Evolutionary conservation across 495 filamentous ascomycete genomes (phyloP).

Genomic region (Pseudotulostoma volvatum): DNA sequence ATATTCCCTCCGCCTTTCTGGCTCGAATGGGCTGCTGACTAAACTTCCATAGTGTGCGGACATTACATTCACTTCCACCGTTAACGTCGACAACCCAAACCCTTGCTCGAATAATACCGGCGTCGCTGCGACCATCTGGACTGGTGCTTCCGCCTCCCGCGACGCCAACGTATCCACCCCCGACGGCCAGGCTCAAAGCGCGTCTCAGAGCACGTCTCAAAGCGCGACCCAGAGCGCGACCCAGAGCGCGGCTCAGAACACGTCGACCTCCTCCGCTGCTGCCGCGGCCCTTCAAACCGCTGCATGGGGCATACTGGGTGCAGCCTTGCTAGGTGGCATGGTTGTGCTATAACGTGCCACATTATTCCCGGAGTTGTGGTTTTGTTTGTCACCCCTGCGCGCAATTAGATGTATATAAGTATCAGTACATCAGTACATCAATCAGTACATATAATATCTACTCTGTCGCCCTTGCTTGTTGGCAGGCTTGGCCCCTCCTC

Average conservation of each 20-base stretch:
- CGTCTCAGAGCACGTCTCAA: constrained; percentile 14
- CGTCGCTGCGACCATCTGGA: constrained; percentile 19
- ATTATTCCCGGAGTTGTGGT: no score
- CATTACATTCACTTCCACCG: constrained; percentile 34
- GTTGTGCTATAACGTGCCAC: constrained; percentile 18
- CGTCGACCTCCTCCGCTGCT: constrained; percentile 12
- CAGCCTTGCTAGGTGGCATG: constrained; percentile 15
- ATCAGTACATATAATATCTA: no score
- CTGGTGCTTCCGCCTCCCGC: constrained; percentile 16
- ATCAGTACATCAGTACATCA: no score
- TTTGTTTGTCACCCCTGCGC: no score
- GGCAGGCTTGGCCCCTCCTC: no score
- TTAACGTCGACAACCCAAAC: constrained; percentile 15
- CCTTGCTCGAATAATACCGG: constrained; percentile 38
- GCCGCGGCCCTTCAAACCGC: constrained; percentile 18
- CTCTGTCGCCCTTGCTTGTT: no score
- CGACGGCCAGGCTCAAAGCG: constrained; percentile 13
- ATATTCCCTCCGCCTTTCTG: not conserved
- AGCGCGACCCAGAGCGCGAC: constrained; percentile 38
- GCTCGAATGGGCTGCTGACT: constrained; percentile 1
- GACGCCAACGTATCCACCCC: constrained; percentile 24
- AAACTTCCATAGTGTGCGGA: constrained; percentile 37
- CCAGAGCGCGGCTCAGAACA: constrained; percentile 24
- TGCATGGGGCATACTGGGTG: constrained; percentile 20
- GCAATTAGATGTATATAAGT: no score